Evolutionary conservation across 176 grass and related monocot genomes (phyloP), one percentile per base, ranked within the genome.

Genomic region (Cocos nucifera): DNA sequence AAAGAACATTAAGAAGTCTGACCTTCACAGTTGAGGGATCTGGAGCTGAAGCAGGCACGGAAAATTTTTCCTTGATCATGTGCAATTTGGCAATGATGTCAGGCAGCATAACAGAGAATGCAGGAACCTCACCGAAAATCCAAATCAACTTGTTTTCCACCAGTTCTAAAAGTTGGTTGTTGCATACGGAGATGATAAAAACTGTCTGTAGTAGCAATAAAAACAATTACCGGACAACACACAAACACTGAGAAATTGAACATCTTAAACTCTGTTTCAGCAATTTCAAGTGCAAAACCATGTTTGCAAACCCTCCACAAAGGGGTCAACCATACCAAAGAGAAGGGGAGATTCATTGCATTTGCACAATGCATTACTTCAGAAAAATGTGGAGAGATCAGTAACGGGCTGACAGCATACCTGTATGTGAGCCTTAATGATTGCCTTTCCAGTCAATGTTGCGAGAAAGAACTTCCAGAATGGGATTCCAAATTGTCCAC

Each of bases 381-480:
- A 44, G 9, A 44, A 44, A 12, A 44, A 44, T 44, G 9, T 44
- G 2, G 58, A 49, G 29, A 65, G 23, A 57, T 66, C 17, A 54
- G 39, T 54, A 15, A 23, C 51, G 0, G 15, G 3, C 52, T 51
- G 30, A 77, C 49, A n/a, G 53, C 17, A 21, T 83, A 98, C 94
- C 88, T 98, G 88, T 51, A 92, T 83, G 77, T 76, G 86, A 67
- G 89, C 80, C 72, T 98, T 92, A 78, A 98, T 70, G 64, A 98
- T 39, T 64, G 93, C 88, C 81, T 98, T 98, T 76, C 93, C 88
- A 56, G 83, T 92, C 69, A 89, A 78, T 51, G 93, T 98, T 67
- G 93, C 88, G 18, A 98, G 69, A 65, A 98, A 98, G 72, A 98
- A 98, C 64, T 89, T 89, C 93, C 88, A 92, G 74, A 98, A 98